Evolutionary conservation across 257 asterid genomes (phyloP), one percentile per base, ranked within the genome.

Genomic region (Thymus mandschuricus): DNA sequence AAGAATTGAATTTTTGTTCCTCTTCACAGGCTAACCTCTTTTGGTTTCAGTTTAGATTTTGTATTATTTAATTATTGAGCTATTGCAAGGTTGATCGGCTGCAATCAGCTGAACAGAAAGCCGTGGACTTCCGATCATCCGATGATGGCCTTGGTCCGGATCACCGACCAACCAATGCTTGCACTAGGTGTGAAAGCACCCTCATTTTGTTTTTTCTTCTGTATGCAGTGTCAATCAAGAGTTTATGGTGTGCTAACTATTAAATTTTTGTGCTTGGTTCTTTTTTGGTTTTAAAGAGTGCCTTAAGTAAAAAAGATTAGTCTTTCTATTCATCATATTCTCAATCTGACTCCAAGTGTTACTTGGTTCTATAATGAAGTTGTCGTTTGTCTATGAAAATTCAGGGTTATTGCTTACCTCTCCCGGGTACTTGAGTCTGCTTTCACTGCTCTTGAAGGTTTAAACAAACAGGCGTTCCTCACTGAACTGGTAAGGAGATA

Each of bases 361-460:
- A 44, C 12, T 44, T 60, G 62, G 40, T 45, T 35, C 63, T 35
- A 29, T 10, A 44, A 48, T 64, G 68, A 12, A 12, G 46, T 50
- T 72, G 45, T 60, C 15, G 38, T 66, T 29, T 72, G 62, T 80
- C 60, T 60, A 80, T 77, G 48, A 10, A 56, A 79, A 66, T 56
- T 63, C 84, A 95, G 98, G 84, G 96, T 91, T 78, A 96, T 92
- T 54, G 88, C 98, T 34, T 92, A 95, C 80, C 95, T 89, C 57
- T 89, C 96, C 60, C 96, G 99, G 70, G 93, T 95, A 76, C 95
- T 95, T 75, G 99, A 92, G 83, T 79, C 91, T 75, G 96, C 98
- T 79, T 95, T 95, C 84, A 91, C 98, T 51, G 92, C 95, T 45
- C 91, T 95, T 31, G 99, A 95, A 71, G 98, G 99, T 83, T 96